Evolutionary conservation across 106 monocot genomes (phyloP), one percentile per base, ranked within the genome.

Genomic region (Dendrobium nobile): DNA sequence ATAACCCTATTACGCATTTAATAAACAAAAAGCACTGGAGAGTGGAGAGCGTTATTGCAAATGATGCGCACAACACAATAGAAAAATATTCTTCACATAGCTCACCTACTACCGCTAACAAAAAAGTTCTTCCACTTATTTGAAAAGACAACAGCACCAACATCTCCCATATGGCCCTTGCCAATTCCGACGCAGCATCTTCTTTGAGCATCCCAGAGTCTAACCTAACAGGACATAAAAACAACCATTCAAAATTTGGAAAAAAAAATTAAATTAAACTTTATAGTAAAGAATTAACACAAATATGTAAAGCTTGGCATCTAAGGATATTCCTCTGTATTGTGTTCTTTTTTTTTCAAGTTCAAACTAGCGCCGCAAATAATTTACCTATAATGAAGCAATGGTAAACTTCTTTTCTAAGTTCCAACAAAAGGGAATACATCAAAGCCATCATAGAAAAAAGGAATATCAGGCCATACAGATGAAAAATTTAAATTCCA

Each of bases 91-190:
- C 61, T 61, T 61, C 61, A 61, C 61, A 61, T 61, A 61, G 22
- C 92, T 85, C 70, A 98, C 98, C 92, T 83, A 77, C 98, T 98
- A 19, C 92, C 98, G 75, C 98, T 98, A 44, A 98, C 89, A 85
- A 98, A 92, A 89, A 98, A 98, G 19, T 91, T 92, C 75, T 80
- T 88, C 54, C 16, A 68, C 84, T 89, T 98, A 77, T 84, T 98
- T 56, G 98, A 95, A 80, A 98, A 98, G 72, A 89, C 89, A 81
- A 98, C 92, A 37, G 95, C 89, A 16, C 95, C 98, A 86, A 98
- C 88, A 82, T 95, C 90, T 75, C 89, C 92, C 83, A 87, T 89
- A 77, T 98, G 95, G 9, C 95, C 92, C 84, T 78, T 86, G 82
- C 92, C 98, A 83, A 91, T 83, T 80, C 92, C 98, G 40, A 93